Evolutionary conservation across 192 early-diverging fungal species (phyloP), one percentile per base, ranked within the genome.

Genomic region (Borealophlyctis nickersoniae): DNA sequence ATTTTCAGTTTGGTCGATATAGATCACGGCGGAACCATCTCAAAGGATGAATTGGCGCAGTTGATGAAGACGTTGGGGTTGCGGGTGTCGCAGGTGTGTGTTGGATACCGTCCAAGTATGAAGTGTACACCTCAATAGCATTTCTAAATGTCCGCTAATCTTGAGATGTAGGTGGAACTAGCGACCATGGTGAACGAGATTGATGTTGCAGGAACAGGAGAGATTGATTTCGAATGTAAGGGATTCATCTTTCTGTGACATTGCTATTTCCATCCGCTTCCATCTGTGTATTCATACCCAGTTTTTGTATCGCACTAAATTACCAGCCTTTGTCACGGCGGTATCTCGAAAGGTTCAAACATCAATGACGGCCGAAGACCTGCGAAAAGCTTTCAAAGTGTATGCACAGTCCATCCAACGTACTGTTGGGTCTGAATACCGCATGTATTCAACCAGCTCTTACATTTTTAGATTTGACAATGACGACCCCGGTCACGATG

Each of bases 191-290:
- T 84, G 39, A 76, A 79, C 48, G 82, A 84, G 60, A 77, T 84
- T 60, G 82, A 79, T 51, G 45, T 35, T 19, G 69, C 70, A 13
- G 74, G 75, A 16, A 82, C 60, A 11, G 82, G 77, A 24, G 82
- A 84, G 56, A 84, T 84, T 56, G 82, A 84, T 63, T 81, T 84
- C 63, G 79, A 84, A 58, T 70, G 79, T 79, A 39, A 60, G 71
- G 49, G 32, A 27, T 4, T 53, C 52, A 45, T 14, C 2, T 19
- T n/a, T 33, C 3, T n/a, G 58, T 29, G 45, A 0, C 53, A 7
- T 59, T 22, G 23, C 34, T 24, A 22, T 57, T 54, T 54, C 19
- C 14, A 5, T 69, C 22, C 23, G 60, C 57, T 60, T 14, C 11
- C 63, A 29, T 16, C 52, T 19, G 39, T 3, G 29, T 52, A 7